Base-by-base conservation (phyloP, 768 basidiomycete genomes). In the Trametes maxima region DNA sequence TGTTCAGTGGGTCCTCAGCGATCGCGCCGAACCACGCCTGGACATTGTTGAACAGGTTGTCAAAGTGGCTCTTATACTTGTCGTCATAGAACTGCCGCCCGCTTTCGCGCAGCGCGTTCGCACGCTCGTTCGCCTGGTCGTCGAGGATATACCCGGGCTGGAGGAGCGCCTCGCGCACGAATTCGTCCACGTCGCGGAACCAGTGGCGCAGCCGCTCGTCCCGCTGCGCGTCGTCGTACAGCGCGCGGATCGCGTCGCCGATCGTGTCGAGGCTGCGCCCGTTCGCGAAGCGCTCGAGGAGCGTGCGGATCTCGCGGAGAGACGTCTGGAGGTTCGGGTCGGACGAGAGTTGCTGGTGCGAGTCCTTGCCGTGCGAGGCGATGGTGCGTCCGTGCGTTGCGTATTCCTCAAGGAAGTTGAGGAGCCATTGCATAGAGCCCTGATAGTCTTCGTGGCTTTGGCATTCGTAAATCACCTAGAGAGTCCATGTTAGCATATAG, bases 371-470 rank as follows among this genome's bases (percentile, higher is more conserved):
- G 14, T 71, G 67, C 7, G 37, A 58, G n/a, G 66, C 67, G 25
- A 68, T 57, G 25, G 69, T 65, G 42, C 76, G 74, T n/a, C 70
- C 76, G 24, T 77, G 74, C 25, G 68, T 64, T 5, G 79, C 82
- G 65, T 92, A 94, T 58, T 87, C 81, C 62, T 85, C 82, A 19
- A 89, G 66, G 57, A 80, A 79, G 33, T 78, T 75, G 45, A 94
- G 76, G 12, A 93, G 77, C 92, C 92, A 93, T 14, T 77, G 77
- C 52, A 94, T 78, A 2, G 86, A 83, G 57, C 85, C 86, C 67
- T 94, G 91, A 75, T 97, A 98, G 72, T 96, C 90, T 49, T 87
- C 79, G 75, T 96, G 94, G 69, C 89, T 88, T 75, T 97, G 95
- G 72, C 92, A 94, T 70, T 98, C 95, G 61, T 95, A 81, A 54